phyloP scores from a whole-genome alignment of 306 rosid genomes.

The Cicer cuneatum region DNA sequence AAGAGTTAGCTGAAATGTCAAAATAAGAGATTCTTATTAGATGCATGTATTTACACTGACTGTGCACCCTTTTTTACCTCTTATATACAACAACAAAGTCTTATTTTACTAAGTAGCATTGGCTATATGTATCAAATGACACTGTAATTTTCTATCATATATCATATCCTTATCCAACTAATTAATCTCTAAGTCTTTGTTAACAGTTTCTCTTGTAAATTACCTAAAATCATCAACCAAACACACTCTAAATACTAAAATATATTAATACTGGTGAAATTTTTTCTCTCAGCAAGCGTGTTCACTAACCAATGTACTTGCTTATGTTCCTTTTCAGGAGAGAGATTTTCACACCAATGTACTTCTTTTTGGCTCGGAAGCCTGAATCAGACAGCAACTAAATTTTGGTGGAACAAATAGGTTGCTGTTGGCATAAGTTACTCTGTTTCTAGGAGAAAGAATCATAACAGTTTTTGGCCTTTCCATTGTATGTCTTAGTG shows the following conservation, averaged over 20 bases:
- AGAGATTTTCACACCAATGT: constrained; percentile 95
- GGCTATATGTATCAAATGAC: too few relatives aligned
- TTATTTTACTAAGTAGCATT: too few relatives aligned
- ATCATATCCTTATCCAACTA: too few relatives aligned
- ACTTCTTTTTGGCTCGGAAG: constrained; percentile 93
- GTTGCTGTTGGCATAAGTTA: constrained; percentile 2
- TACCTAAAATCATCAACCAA: background rate
- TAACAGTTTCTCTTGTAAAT: background rate
- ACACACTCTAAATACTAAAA: background rate
- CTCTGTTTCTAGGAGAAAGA: constrained; percentile 13
- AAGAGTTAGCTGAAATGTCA: background rate
- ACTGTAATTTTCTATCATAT: too few relatives aligned
- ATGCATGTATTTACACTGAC: background rate
- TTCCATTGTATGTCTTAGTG: constrained; percentile 5
- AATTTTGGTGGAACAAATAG: constrained; percentile 21
- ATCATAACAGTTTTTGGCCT: constrained; percentile 30
- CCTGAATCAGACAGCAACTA: constrained; percentile 56
- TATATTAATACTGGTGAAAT: background rate
- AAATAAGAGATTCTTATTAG: background rate
- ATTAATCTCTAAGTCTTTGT: too few relatives aligned
- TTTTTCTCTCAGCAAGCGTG: background rate
- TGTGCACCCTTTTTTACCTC: background rate
- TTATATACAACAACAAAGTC: background rate
- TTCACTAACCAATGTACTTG: constrained; percentile 16
- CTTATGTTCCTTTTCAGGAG: constrained; percentile 58